Percentiles rank a stretch among this genome's conserved stretches.
Evolutionary conservation across 2,329 filamentous ascomycete species (phyloP).

Genomic region (Ophiostoma ulmi): DNA sequence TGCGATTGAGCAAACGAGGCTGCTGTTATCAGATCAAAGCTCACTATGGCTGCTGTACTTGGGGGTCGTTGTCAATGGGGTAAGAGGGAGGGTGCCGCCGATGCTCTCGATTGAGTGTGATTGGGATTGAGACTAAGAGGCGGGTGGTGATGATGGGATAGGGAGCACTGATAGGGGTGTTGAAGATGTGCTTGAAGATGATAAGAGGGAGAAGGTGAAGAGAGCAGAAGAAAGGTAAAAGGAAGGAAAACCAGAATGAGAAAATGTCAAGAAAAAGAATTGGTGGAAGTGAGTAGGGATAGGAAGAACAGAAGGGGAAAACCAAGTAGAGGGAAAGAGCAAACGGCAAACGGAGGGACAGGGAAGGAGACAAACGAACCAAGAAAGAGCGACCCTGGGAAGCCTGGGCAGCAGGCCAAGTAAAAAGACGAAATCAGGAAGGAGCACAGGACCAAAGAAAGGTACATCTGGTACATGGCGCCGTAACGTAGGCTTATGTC

Average conservation of each 20-base stretch:
- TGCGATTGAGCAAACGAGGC: not conserved
- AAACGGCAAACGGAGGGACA: not conserved
- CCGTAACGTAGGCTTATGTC: not conserved
- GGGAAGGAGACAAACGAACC: not conserved
- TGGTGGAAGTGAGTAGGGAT: not conserved
- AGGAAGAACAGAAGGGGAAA: not conserved
- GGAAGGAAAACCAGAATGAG: not conserved
- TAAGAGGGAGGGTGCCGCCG: not conserved
- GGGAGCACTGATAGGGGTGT: not conserved
- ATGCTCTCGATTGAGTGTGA: conserved; percentile 5
- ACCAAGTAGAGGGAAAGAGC: conserved; percentile 7
- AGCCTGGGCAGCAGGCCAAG: not conserved
- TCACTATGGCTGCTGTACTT: not conserved
- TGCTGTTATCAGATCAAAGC: not conserved
- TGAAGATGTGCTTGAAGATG: not conserved
- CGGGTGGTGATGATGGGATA: not conserved
- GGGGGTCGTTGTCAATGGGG: not conserved
- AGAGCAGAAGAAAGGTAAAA: not conserved
- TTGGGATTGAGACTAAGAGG: not conserved
- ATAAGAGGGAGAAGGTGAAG: not conserved
- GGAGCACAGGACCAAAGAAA: not conserved
- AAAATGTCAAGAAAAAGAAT: not conserved
- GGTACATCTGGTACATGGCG: conserved; percentile 3
- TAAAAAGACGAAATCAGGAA: not conserved
- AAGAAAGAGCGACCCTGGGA: conserved; percentile 2